Conservation (phyloP, 2,329 filamentous ascomycete species). For the Botryotinia narcissicola region DNA sequence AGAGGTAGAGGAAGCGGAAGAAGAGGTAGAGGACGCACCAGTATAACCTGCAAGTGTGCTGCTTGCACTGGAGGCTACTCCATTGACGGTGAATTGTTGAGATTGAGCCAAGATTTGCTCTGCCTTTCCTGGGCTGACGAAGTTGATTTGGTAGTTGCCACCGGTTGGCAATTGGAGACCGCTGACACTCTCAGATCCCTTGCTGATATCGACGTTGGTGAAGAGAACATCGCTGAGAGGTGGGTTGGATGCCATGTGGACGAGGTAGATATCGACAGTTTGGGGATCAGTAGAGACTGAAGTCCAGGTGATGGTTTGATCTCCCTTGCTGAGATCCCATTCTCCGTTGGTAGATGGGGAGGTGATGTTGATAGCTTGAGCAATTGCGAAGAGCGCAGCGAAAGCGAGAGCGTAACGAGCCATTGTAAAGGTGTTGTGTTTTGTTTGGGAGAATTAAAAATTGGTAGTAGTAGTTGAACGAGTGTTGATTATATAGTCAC, state of each 20-base stretch:
- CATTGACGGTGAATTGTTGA: conserved; percentile 19
- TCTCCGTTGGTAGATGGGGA: conserved; percentile 8
- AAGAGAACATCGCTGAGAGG: conserved; percentile 14
- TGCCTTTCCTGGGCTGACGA: conserved; percentile 14
- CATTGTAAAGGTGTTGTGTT: conserved; percentile 13
- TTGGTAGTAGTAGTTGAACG: conserved; percentile 4
- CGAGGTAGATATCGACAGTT: conserved; percentile 19
- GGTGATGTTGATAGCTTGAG: conserved; percentile 21
- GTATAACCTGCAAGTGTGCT: conserved; percentile 22
- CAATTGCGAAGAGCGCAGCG: conserved; percentile 18
- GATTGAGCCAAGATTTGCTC: conserved; percentile 20
- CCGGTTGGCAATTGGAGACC: conserved; percentile 20
- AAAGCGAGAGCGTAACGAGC: conserved; percentile 19
- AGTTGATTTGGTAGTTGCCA: conserved; percentile 20
- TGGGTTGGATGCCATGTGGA: conserved; percentile 15
- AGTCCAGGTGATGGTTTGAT: conserved; percentile 19
- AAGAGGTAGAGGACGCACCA: conserved; percentile 17
- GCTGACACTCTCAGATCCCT: conserved; percentile 1
- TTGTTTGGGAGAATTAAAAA: conserved; percentile 1
- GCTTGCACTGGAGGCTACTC: conserved; percentile 10
- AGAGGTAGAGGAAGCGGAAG: not conserved
- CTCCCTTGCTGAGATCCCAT: conserved; percentile 14
- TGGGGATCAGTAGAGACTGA: conserved; percentile 15
- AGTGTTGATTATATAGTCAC: conserved; percentile 12
- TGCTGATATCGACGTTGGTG: not conserved